These are phyloP conservation scores for Liriodendron chinense DNA, from an alignment of 164 flowering plant species.

Conservation along the genomic window DNA sequence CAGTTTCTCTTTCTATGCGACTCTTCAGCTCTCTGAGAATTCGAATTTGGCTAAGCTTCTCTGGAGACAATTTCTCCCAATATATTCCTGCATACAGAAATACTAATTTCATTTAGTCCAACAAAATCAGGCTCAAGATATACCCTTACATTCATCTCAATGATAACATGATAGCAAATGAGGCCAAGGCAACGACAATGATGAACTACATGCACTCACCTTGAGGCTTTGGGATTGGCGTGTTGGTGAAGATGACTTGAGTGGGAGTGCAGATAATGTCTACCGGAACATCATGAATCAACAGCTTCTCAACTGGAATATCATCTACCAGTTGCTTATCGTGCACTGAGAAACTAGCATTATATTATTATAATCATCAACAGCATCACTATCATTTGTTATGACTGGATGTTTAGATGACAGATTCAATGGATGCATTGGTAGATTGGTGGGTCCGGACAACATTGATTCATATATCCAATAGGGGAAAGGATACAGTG, in stretches of 20 bases:
- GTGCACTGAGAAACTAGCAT: constrained; percentile 46
- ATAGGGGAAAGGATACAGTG: no score
- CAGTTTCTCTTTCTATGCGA: constrained; percentile 64
- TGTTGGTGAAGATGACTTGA: constrained; percentile 68
- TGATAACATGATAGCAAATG: neutral
- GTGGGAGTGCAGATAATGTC: constrained; percentile 89
- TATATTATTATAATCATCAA: neutral
- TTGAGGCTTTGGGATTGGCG: constrained; percentile 82
- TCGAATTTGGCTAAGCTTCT: constrained; percentile 72
- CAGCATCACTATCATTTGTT: neutral
- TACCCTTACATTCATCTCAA: constrained; percentile 3
- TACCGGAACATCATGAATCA: constrained; percentile 87
- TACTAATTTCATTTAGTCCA: neutral
- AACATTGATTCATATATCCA: no score
- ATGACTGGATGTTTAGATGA: neutral
- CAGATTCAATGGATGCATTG: neutral
- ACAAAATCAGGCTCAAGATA: neutral
- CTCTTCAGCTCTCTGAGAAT: constrained; percentile 72
- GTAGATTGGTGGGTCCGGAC: neutral
- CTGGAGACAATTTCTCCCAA: constrained; percentile 88
- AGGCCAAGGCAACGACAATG: neutral
- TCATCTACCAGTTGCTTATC: constrained; percentile 84
- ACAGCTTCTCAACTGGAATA: constrained; percentile 71
- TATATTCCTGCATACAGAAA: constrained; percentile 55
- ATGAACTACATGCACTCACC: constrained; percentile 32